Evolutionary conservation across 352 stramenopile genomes (phyloP).

Genomic region (Pythium biforme): DNA sequence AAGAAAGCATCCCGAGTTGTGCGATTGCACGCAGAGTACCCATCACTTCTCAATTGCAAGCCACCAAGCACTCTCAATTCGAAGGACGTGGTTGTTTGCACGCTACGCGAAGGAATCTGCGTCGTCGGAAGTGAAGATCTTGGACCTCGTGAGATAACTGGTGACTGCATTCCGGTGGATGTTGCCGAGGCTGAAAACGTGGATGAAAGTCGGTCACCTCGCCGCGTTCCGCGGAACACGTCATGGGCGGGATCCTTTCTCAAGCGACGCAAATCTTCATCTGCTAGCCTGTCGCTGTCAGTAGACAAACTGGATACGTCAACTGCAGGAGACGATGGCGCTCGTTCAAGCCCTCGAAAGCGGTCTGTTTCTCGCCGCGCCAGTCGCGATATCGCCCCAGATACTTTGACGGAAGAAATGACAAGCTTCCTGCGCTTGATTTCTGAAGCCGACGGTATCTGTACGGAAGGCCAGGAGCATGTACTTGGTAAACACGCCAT

Average conservation of each 20-base stretch:
- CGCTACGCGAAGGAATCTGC: slow-evolving; percentile 20
- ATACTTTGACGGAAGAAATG: slow-evolving; percentile 7
- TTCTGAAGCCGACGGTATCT: neutral
- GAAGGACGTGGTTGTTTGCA: slow-evolving; percentile 21
- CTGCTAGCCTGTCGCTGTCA: neutral
- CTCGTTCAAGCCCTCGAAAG: slow-evolving; percentile 1
- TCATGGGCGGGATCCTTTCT: slow-evolving; percentile 27
- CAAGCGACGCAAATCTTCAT: slow-evolving; percentile 26
- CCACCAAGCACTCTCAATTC: neutral
- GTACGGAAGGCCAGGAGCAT: neutral
- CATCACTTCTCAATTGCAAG: slow-evolving; percentile 18
- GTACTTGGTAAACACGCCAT: slow-evolving; percentile 15
- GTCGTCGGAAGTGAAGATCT: slow-evolving; percentile 20
- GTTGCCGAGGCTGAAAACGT: neutral
- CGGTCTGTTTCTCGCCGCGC: slow-evolving; percentile 1
- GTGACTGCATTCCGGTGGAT: neutral
- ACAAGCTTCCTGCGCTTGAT: slow-evolving; percentile 14
- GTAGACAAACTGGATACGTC: neutral
- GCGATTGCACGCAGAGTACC: slow-evolving; percentile 18
- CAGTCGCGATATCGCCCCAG: neutral
- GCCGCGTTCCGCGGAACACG: neutral
- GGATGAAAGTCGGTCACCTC: slow-evolving; percentile 4
- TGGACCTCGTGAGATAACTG: neutral
- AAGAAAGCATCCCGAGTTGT: slow-evolving; percentile 16
- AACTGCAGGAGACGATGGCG: neutral